These are phyloP conservation scores for Cyberlindnera misumaiensis DNA, from an alignment of 805 yeast genomes.

Conservation along the genomic window DNA sequence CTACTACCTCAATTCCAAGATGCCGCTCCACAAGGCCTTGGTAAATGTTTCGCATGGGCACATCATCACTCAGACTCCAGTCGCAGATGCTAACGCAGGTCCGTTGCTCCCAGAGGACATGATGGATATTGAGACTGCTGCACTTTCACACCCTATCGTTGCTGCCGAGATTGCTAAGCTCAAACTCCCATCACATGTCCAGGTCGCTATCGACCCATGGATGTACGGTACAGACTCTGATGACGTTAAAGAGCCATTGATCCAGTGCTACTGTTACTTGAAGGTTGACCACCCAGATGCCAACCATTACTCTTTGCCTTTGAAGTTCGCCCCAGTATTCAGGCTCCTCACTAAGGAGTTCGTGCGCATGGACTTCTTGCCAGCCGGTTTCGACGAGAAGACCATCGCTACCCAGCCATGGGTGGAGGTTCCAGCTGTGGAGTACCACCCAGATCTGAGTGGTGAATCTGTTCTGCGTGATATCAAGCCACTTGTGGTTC, in stretches of 20 bases:
- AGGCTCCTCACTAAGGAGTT: conserved; percentile 54
- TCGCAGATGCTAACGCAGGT: conserved; percentile 60
- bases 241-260: conserved; percentile 41
- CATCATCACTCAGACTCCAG: conserved; percentile 46
- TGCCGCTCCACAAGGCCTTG: conserved; percentile 62
- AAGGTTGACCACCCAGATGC: conserved; percentile 62
- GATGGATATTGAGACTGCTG: conserved; percentile 43
- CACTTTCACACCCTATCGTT: conserved; percentile 49
- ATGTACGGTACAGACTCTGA: conserved; percentile 76
- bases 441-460: conserved; percentile 67
- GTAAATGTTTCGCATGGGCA: conserved; percentile 59
- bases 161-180: conserved; percentile 60
- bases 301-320: conserved; percentile 69
- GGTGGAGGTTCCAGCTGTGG: conserved; percentile 54
- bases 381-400: conserved; percentile 62
- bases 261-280: conserved; percentile 72
- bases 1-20: conserved; percentile 49
- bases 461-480: conserved; percentile 45
- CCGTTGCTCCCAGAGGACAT: conserved; percentile 67
- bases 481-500: conserved; percentile 60
- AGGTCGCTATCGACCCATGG: conserved; percentile 72
- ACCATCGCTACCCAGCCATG: conserved; percentile 48
- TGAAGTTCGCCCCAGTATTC: conserved; percentile 68
- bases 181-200: conserved; percentile 46
- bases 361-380: conserved; percentile 66